These are phyloP conservation scores for Pseudogymnoascus sp. DNA, from an alignment of 2,329 filamentous ascomycete genomes.

Conservation along the genomic window DNA sequence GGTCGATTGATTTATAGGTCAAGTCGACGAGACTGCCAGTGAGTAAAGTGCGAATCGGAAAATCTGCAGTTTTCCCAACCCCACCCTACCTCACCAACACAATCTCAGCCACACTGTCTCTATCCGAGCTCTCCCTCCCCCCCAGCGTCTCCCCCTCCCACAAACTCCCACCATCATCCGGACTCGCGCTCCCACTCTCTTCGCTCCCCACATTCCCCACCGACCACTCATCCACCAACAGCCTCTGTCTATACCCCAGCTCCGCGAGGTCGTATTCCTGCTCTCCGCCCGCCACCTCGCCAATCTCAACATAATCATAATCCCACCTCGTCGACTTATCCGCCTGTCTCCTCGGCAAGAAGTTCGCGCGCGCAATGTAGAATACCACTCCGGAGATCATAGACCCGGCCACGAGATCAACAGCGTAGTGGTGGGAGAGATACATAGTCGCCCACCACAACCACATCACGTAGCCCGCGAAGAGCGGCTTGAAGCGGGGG, in stretches of 20 bases:
- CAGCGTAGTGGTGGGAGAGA: slow-evolving; percentile 91
- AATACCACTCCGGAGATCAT: slow-evolving; percentile 71
- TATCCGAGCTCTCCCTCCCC: background rate
- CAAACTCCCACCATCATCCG: slow-evolving; percentile 47
- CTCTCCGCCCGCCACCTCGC: slow-evolving; percentile 54
- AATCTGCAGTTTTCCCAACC: too few relatives aligned
- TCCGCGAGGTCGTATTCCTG: slow-evolving; percentile 41
- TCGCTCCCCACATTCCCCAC: slow-evolving; percentile 69
- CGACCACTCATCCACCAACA: slow-evolving; percentile 62
- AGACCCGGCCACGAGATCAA: slow-evolving; percentile 82
- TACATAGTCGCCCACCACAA: slow-evolving; percentile 99
- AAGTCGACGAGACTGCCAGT: background rate
- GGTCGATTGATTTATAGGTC: background rate
- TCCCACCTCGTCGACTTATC: slow-evolving; percentile 90
- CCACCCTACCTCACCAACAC: background rate
- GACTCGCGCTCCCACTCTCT: slow-evolving; percentile 21
- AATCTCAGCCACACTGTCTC: background rate
- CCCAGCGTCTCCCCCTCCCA: slow-evolving; percentile 50
- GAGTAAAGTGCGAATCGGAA: background rate
- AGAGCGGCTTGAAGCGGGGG: slow-evolving; percentile 70
- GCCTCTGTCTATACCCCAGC: slow-evolving; percentile 21
- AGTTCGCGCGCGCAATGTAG: slow-evolving; percentile 73
- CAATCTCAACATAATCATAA: slow-evolving; percentile 86
- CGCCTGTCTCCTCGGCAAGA: slow-evolving; percentile 71
- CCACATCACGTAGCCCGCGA: slow-evolving; percentile 81